phyloP scores from a whole-genome alignment of 768 basidiomycete genomes.

The Porphyrellus cyaneotinctus region DNA sequence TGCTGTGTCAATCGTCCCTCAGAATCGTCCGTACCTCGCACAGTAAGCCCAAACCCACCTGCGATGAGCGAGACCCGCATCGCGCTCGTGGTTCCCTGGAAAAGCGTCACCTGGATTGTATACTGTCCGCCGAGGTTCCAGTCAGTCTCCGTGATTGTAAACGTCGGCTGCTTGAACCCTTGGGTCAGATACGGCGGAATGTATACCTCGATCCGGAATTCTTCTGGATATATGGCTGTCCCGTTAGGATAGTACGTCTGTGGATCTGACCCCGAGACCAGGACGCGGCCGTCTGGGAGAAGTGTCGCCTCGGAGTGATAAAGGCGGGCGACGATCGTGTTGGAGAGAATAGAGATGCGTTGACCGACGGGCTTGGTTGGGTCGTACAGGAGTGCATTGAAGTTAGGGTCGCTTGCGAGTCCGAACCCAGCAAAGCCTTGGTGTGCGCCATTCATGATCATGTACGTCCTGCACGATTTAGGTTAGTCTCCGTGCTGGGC shows the following conservation, averaged over 20 bases:
- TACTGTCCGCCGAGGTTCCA: slow-evolving; percentile 59
- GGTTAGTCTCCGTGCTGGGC: neutral
- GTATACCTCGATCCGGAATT: slow-evolving; percentile 78
- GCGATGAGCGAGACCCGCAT: slow-evolving; percentile 65
- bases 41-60: slow-evolving; percentile 36
- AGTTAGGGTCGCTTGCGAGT: slow-evolving; percentile 59
- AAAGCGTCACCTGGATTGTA: slow-evolving; percentile 44
- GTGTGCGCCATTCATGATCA: slow-evolving; percentile 73
- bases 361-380: slow-evolving; percentile 54
- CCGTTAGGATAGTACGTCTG: slow-evolving; percentile 42
- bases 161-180: slow-evolving; percentile 59
- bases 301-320: slow-evolving; percentile 78
- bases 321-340: slow-evolving; percentile 67
- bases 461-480: slow-evolving; percentile 53
- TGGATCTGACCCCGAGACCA: slow-evolving; percentile 76
- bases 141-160: slow-evolving; percentile 54
- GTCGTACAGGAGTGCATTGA: slow-evolving; percentile 65
- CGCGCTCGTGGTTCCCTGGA: slow-evolving; percentile 37
- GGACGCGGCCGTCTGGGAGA: slow-evolving; percentile 68
- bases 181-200: slow-evolving; percentile 79
- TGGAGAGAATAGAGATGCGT: slow-evolving; percentile 62
- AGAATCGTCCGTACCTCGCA: neutral
- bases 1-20: slow-evolving; percentile 33
- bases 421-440: slow-evolving; percentile 74
- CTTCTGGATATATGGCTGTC: slow-evolving; percentile 56